phyloP scores from a whole-genome alignment of 2,329 filamentous ascomycete species.

The Alternaria sp. region DNA sequence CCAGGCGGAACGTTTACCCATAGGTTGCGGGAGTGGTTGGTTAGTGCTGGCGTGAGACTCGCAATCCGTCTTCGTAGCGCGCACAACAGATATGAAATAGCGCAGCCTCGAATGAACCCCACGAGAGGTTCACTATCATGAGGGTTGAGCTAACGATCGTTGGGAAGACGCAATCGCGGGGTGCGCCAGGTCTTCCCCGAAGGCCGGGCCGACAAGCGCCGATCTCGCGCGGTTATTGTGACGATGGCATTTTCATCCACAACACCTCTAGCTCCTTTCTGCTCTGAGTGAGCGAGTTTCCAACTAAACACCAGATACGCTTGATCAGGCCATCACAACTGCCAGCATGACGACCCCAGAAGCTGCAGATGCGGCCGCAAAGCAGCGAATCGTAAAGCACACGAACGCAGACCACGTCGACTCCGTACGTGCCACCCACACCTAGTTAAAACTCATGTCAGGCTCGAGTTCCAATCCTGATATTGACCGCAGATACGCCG shows the following conservation, averaged over 20 bases:
- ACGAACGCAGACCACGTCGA: constrained; percentile 86
- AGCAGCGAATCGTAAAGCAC: constrained; percentile 74
- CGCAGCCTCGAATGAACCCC: neutral
- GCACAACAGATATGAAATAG: neutral
- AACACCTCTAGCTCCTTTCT: neutral
- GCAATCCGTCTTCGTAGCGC: neutral
- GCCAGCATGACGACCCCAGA: constrained; percentile 42
- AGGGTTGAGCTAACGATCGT: constrained; percentile 27
- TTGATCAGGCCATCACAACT: neutral
- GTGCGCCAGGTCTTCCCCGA: constrained; percentile 19
- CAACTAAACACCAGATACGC: neutral
- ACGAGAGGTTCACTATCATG: neutral
- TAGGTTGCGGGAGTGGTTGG: neutral
- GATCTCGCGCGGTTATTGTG: constrained; percentile 3
- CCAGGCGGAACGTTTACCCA: neutral
- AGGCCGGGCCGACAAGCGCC: constrained; percentile 15
- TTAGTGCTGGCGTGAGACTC: neutral
- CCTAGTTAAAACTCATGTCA: constrained; percentile 3
- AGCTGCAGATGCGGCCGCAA: constrained; percentile 59
- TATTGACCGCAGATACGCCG: constrained; percentile 62
- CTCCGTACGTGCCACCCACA: constrained; percentile 58
- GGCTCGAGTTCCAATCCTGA: constrained; percentile 12
- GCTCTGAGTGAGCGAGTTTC: neutral
- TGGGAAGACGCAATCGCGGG: constrained; percentile 18
- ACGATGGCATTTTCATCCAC: constrained; percentile 6